These are phyloP conservation scores for Lumnitzera littorea DNA, from an alignment of 345 rosid species.

Conservation along the genomic window DNA sequence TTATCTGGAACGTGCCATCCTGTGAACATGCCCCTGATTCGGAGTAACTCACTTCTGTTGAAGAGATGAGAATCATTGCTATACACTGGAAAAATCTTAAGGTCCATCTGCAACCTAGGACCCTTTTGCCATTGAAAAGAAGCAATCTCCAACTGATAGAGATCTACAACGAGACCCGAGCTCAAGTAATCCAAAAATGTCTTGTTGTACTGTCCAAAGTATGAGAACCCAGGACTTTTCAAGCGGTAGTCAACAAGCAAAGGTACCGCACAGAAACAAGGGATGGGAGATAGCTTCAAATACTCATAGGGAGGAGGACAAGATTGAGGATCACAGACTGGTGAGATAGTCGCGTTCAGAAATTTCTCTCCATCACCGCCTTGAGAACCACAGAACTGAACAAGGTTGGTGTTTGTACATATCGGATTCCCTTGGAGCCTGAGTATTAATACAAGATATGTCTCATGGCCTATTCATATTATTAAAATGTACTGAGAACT, in stretches of 20 bases:
- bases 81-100: slow-evolving; percentile 62
- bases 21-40: slow-evolving; percentile 57
- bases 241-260: slow-evolving; percentile 67
- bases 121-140: slow-evolving; percentile 55
- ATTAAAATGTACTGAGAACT: too few species aligned
- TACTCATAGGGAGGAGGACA: slow-evolving; percentile 69
- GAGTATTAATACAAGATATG: slow-evolving; percentile 4
- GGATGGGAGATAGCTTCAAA: slow-evolving; percentile 30
- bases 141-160: slow-evolving; percentile 47
- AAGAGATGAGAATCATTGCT: slow-evolving; percentile 33
- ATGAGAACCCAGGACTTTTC: slow-evolving; percentile 87
- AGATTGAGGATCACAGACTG: slow-evolving; percentile 31
- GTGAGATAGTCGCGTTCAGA: slow-evolving; percentile 17
- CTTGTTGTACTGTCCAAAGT: slow-evolving; percentile 40
- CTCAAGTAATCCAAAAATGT: slow-evolving; percentile 47
- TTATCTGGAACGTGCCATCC: slow-evolving; percentile 64
- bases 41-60: slow-evolving; percentile 51
- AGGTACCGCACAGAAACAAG: slow-evolving; percentile 82
- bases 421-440: slow-evolving; percentile 91
- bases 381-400: slow-evolving; percentile 38
- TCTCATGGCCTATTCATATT: too few species aligned
- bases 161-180: slow-evolving; percentile 39
- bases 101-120: slow-evolving; percentile 69
- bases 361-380: slow-evolving; percentile 13
- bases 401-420: slow-evolving; percentile 33